Percentiles rank a stretch among this genome's conserved stretches.
phyloP scores from a whole-genome alignment of 2,329 filamentous ascomycete genomes.

The Trichoderma sp. region DNA sequence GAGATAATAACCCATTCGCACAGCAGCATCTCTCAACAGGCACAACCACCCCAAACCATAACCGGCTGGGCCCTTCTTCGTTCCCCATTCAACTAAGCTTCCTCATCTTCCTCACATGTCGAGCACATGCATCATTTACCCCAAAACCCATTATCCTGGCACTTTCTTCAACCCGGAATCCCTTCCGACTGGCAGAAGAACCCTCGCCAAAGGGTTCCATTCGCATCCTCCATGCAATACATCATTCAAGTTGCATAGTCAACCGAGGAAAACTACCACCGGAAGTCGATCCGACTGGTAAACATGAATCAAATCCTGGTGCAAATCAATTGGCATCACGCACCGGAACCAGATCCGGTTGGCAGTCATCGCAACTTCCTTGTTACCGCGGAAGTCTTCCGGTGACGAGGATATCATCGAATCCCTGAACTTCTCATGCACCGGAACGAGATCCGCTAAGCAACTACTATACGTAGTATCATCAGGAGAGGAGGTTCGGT shows the following conservation, averaged over 20 bases:
- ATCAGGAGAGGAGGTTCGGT: background rate
- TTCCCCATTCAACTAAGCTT: background rate
- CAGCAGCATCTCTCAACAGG: background rate
- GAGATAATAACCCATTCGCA: background rate
- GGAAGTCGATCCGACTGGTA: background rate
- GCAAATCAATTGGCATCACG: background rate
- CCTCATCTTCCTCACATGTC: background rate
- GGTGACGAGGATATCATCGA: background rate
- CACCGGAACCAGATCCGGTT: background rate
- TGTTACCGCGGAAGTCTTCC: background rate
- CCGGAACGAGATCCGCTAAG: background rate
- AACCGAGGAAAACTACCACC: background rate
- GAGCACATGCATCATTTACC: background rate
- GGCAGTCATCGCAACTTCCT: background rate
- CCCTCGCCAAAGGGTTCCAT: background rate
- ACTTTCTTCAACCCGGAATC: background rate
- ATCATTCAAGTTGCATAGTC: background rate
- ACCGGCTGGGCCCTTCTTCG: background rate
- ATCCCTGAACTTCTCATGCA: background rate
- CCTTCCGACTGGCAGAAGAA: background rate
- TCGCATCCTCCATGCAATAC: background rate
- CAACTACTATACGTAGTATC: background rate
- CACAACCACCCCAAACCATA: background rate
- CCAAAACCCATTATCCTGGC: background rate
- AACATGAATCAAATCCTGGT: background rate